Conservation (phyloP, 169 alveolate genomes). For the Neospora caninum region DNA sequence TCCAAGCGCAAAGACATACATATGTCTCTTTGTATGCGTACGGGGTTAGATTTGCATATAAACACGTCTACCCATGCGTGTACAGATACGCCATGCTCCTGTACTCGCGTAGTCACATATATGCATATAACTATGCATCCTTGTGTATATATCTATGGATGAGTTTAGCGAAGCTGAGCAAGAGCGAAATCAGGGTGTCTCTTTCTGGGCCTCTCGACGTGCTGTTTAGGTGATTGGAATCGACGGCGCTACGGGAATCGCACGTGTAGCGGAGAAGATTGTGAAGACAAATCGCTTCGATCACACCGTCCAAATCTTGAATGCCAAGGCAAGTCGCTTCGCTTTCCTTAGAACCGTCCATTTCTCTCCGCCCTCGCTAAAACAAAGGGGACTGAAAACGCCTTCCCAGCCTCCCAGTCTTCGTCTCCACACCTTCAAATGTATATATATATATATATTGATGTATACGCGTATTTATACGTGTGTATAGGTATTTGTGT, state of each 20-base stretch:
- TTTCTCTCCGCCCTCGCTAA: too few species aligned
- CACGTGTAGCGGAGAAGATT: slow-evolving; percentile 7
- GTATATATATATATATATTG: background rate
- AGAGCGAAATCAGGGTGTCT: too few species aligned
- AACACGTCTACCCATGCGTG: background rate
- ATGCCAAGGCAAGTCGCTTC: background rate
- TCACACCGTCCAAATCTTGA: background rate
- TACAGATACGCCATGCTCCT: too few species aligned
- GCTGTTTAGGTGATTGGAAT: slow-evolving; percentile 18
- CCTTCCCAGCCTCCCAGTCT: too few species aligned
- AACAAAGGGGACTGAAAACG: background rate
- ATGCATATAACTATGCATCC: background rate
- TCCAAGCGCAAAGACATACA: background rate
- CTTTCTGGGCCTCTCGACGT: too few species aligned
- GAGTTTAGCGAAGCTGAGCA: too few species aligned
- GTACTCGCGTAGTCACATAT: too few species aligned
- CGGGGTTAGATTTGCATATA: background rate
- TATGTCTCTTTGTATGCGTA: background rate
- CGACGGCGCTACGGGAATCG: slow-evolving; percentile 19
- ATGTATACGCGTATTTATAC: background rate
- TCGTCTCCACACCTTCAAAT: background rate
- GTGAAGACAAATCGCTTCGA: background rate
- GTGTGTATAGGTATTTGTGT: background rate
- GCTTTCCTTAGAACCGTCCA: background rate
- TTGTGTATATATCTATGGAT: background rate